Evolutionary conservation across 805 yeast genomes (phyloP), one percentile per base, ranked within the genome.

Genomic region (Ogataea angusta): DNA sequence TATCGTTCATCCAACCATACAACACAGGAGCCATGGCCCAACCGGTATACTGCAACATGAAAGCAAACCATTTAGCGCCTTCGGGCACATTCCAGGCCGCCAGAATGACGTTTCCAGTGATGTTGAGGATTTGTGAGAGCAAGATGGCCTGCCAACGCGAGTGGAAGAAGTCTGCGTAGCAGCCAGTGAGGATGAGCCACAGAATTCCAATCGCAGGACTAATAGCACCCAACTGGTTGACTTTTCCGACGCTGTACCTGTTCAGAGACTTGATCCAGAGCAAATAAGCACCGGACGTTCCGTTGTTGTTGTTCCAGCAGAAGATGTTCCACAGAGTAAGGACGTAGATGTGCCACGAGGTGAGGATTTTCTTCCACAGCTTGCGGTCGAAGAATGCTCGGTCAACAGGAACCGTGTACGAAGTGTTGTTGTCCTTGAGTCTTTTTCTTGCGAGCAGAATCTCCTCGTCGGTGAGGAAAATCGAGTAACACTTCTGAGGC

Each of bases 11-110:
- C 83, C 82, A 78, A 2, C 78, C 64, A 45, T 70, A 76, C 13
- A 46, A 34, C 10, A 76, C 72, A 47, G 72, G 67, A 2, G 81
- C 80, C 58, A 74, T 81, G 1, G 79, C 82, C 70, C 69, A 69
- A 3, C 72, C 52, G 0, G 71, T 60, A 8, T 79, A 71, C 54
- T 3, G 76, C 3, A 70, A 37, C 56, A 34, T 43, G 42, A 41
- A 52, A 6, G 49, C 49, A 44, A 38, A 41, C 49, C 45, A 76
- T 43, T 75, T 77, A 26, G 69, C 65, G 1, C 73, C 73, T 10
- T 49, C 55, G 1, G 77, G 74, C 21, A 76, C 67, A 31, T 71
- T 48, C 80, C 81, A 78, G 10, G 48, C 57, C 0, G 77, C 66
- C 34, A 75, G 58, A 4, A 52, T 48, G 8, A 21, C 47, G 8